Evolutionary conservation across 2,329 filamentous ascomycete species (phyloP).

Genomic region (Lomentospora prolificans): DNA sequence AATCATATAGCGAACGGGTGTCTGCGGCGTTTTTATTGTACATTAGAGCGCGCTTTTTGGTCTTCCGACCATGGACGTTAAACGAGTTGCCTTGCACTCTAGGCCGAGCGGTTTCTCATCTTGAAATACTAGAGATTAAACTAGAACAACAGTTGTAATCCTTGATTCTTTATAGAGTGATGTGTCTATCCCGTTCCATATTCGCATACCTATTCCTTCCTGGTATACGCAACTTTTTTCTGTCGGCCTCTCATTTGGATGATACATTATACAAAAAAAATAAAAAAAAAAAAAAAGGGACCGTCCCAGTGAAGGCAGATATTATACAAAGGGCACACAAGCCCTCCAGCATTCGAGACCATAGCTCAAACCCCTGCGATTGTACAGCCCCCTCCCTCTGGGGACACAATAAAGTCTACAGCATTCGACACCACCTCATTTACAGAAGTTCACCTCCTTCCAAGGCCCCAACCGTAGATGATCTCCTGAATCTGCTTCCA

Average conservation of each 20-base stretch:
- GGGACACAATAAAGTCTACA: too few species aligned
- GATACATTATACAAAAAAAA: neutral
- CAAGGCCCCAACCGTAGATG: slow-evolving; percentile 76
- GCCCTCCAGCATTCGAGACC: neutral
- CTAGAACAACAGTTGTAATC: too few species aligned
- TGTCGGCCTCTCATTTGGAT: neutral
- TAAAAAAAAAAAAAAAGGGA: neutral
- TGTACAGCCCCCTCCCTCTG: too few species aligned
- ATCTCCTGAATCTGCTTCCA: slow-evolving; percentile 89
- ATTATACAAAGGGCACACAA: neutral
- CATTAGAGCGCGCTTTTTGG: neutral
- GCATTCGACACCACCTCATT: too few species aligned
- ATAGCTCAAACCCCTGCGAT: too few species aligned
- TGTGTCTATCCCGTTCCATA: neutral
- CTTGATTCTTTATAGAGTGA: neutral
- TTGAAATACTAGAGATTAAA: too few species aligned
- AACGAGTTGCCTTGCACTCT: too few species aligned
- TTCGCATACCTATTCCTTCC: neutral
- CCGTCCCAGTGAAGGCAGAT: neutral
- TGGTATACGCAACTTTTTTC: neutral
- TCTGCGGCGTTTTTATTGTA: neutral
- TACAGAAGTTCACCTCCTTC: slow-evolving; percentile 42
- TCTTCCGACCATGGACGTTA: neutral
- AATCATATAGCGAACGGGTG: neutral
- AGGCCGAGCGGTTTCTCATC: too few species aligned